Conservation (phyloP, 768 basidiomycete species). For the Rhizopogon vulgaris region DNA sequence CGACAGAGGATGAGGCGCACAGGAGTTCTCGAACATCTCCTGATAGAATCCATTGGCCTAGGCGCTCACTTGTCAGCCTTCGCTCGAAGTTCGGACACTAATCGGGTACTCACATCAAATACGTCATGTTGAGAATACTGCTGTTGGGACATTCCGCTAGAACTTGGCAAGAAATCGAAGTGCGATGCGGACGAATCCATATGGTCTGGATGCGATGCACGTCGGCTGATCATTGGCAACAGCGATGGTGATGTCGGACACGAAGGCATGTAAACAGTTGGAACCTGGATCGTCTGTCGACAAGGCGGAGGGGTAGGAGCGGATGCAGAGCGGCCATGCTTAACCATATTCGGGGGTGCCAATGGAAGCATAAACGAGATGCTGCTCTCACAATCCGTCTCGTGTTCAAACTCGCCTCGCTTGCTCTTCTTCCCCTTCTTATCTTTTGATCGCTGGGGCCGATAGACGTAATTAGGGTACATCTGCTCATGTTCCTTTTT, state of each 20-base stretch:
- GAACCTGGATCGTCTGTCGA: conserved; percentile 64
- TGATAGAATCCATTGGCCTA: conserved; percentile 44
- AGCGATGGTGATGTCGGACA: conserved; percentile 58
- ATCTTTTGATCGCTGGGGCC: conserved; percentile 52
- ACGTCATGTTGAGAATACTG: conserved; percentile 26
- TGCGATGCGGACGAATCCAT: conserved; percentile 34
- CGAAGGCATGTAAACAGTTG: conserved; percentile 57
- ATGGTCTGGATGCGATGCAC: conserved; percentile 47
- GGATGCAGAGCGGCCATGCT: conserved; percentile 40
- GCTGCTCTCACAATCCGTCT: conserved; percentile 48
- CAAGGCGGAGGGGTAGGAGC: conserved; percentile 62
- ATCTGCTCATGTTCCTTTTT: conserved; percentile 73
- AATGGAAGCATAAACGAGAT: conserved; percentile 40
- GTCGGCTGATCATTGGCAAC: conserved; percentile 52
- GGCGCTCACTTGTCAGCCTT: not conserved
- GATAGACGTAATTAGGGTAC: conserved; percentile 76
- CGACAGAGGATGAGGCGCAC: conserved; percentile 37
- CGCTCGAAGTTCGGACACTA: conserved; percentile 4
- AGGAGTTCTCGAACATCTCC: conserved; percentile 35
- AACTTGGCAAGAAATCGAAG: conserved; percentile 53
- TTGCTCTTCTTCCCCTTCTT: conserved; percentile 43
- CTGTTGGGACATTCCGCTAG: conserved; percentile 35
- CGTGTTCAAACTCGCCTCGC: conserved; percentile 26
- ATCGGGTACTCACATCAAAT: conserved; percentile 35
- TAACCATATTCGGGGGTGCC: conserved; percentile 34